Evolutionary conservation across 2,329 filamentous ascomycete species (phyloP), one percentile per base, ranked within the genome.

Genomic region (Aspergillus pseudotamarii): DNA sequence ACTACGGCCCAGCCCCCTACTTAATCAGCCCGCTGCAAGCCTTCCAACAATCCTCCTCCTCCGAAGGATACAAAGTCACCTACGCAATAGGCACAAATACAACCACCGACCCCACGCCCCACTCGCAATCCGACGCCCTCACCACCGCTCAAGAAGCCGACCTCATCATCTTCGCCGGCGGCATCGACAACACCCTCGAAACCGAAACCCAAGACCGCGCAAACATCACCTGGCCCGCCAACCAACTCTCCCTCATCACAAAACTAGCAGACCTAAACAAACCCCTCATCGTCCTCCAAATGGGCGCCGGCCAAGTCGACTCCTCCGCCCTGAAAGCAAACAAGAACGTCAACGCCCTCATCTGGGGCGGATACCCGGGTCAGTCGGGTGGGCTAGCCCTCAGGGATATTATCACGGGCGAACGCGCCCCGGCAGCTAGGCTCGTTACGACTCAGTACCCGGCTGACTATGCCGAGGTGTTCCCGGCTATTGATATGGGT

Each of bases 1-100:
- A 90, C 74, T 79, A 71, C 62, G 87, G 87, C 32, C 74, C 80
- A 2, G 80, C 88, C 0, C 85, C 86, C 0, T 89, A 85, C 73
- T 76, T 85, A 3, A 82, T 80, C 65, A 83, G 80, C 4, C 86
- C 86, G 0, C 76, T 86, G 0, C 81, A 80, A 34, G 85, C 86
- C 12, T 81, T 85, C 10, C 70, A 83, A 43, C 73, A 81, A 26
- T 79, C 82, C 26, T 4, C 26, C 26, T 4, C 26, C 2, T 26
- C 26, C 26, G 26, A 26, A 4, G 79, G 80, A 1, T 74, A 84
- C 32, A 76, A 79, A 0, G 80, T 84, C 26, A 79, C 79, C 64
- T 83, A 83, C 62, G 82, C 79, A 1, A 62, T 73, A 6, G 80
- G 78, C 5, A 79, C 78, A 5, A 72, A 70, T 43, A 73, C 76